Evolutionary conservation across 2,329 filamentous ascomycete genomes (phyloP).

Genomic region (Drechslera avenae): DNA sequence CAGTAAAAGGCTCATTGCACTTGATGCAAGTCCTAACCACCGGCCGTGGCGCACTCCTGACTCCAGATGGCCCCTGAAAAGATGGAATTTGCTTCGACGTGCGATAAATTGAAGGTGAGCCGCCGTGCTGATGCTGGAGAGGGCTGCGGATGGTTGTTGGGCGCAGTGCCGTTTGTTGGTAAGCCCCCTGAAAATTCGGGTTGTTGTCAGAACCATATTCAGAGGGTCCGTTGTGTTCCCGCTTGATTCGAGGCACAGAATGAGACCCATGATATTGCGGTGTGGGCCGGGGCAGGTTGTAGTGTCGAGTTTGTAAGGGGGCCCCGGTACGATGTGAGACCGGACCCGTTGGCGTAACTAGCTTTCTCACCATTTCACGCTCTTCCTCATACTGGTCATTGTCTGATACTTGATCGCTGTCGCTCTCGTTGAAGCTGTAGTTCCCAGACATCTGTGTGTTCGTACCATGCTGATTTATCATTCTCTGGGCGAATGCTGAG

Average conservation of each 20-base stretch:
- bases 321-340: not conserved
- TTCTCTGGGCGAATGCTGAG: slow-evolving; percentile 33
- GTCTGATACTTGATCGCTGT: slow-evolving; percentile 14
- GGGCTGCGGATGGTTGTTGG: not conserved
- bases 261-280: slow-evolving; percentile 2
- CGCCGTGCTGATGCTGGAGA: not conserved
- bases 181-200: slow-evolving; percentile 13
- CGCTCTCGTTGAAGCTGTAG: slow-evolving; percentile 5
- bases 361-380: too few species aligned
- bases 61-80: not conserved
- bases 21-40: slow-evolving; percentile 15
- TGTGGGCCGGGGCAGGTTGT: not conserved
- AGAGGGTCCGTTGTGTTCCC: slow-evolving; percentile 8
- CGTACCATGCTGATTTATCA: slow-evolving; percentile 17
- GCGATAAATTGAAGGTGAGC: not conserved
- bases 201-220: slow-evolving; percentile 18
- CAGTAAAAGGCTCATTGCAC: slow-evolving; percentile 19
- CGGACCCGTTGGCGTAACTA: not conserved
- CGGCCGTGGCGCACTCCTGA: not conserved
- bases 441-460: slow-evolving; percentile 2
- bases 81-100: not conserved
- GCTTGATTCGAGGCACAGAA: slow-evolving; percentile 15
- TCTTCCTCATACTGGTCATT: slow-evolving; percentile 3
- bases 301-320: not conserved
- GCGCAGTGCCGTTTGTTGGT: not conserved